phyloP scores from a whole-genome alignment of 192 early-diverging fungal species.

The Hyaloraphidium curvatum region DNA sequence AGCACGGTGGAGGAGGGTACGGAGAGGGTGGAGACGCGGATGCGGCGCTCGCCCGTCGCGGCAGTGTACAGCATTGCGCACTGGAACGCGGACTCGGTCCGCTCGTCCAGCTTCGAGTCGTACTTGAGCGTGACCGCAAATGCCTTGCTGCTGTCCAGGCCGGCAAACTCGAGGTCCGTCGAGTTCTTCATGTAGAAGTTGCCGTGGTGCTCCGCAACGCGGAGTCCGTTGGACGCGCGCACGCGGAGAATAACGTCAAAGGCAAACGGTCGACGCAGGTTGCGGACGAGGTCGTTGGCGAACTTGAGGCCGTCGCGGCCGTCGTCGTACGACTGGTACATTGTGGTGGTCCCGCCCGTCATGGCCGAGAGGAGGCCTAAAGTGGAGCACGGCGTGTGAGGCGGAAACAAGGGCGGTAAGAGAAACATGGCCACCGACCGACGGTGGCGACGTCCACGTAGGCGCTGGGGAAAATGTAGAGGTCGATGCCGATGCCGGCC shows the following conservation, averaged over 20 bases:
- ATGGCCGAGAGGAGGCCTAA: slow-evolving; percentile 51
- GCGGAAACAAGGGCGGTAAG: no score
- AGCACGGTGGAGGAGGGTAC: slow-evolving; percentile 52
- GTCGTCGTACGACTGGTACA: slow-evolving; percentile 65
- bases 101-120: slow-evolving; percentile 77
- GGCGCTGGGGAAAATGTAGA: slow-evolving; percentile 74
- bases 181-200: slow-evolving; percentile 84
- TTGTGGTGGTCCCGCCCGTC: slow-evolving; percentile 72
- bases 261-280: slow-evolving; percentile 59
- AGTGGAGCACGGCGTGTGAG: neutral
- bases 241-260: slow-evolving; percentile 74
- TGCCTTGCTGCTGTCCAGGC: slow-evolving; percentile 65
- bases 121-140: slow-evolving; percentile 67
- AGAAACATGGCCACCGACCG: slow-evolving; percentile 26
- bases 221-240: slow-evolving; percentile 68
- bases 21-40: slow-evolving; percentile 77
- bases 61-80: slow-evolving; percentile 90
- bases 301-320: slow-evolving; percentile 50
- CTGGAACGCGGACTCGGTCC: slow-evolving; percentile 60
- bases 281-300: slow-evolving; percentile 46
- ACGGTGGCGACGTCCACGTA: slow-evolving; percentile 83
- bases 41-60: slow-evolving; percentile 61
- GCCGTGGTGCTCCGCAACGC: slow-evolving; percentile 71
- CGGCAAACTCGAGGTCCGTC: slow-evolving; percentile 82
- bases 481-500: slow-evolving; percentile 64